phyloP scores from a whole-genome alignment of 2,329 filamentous ascomycete species.

The Monosporascus sp. region DNA sequence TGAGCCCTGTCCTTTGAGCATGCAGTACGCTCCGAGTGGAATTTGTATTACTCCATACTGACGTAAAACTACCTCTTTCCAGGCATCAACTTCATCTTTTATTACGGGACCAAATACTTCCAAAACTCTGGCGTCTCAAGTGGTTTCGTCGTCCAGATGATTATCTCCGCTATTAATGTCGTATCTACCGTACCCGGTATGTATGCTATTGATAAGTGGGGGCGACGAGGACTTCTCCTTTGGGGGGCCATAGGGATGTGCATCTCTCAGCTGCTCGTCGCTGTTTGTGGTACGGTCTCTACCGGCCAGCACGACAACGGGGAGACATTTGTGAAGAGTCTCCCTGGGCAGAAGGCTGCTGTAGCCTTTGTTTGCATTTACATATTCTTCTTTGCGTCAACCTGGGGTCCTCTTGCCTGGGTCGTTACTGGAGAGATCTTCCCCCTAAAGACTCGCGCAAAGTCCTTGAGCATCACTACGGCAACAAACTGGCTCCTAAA shows the following conservation, averaged over 20 bases:
- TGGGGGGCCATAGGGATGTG: slow-evolving; percentile 51
- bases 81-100: slow-evolving; percentile 58
- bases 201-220: slow-evolving; percentile 62
- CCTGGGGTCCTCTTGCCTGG: slow-evolving; percentile 68
- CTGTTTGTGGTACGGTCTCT: slow-evolving; percentile 56
- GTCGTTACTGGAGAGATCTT: slow-evolving; percentile 63
- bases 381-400: slow-evolving; percentile 64
- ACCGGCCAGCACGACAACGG: slow-evolving; percentile 35
- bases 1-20: too few relatives aligned
- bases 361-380: slow-evolving; percentile 63
- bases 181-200: slow-evolving; percentile 61
- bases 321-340: too few relatives aligned
- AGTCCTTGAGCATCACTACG: slow-evolving; percentile 50
- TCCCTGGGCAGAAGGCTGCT: too few relatives aligned
- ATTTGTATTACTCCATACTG: too few relatives aligned
- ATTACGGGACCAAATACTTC: slow-evolving; percentile 66
- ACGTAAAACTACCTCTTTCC: too few relatives aligned
- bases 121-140: slow-evolving; percentile 59
- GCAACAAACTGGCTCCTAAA: slow-evolving; percentile 56
- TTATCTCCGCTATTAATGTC: slow-evolving; percentile 64
- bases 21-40: too few relatives aligned
- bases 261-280: slow-evolving; percentile 35
- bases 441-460: slow-evolving; percentile 48
- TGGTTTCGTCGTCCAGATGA: slow-evolving; percentile 62
- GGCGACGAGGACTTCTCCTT: slow-evolving; percentile 63